Base-by-base conservation (phyloP, 139 green algal genomes). In the Closterium sp. region DNA sequence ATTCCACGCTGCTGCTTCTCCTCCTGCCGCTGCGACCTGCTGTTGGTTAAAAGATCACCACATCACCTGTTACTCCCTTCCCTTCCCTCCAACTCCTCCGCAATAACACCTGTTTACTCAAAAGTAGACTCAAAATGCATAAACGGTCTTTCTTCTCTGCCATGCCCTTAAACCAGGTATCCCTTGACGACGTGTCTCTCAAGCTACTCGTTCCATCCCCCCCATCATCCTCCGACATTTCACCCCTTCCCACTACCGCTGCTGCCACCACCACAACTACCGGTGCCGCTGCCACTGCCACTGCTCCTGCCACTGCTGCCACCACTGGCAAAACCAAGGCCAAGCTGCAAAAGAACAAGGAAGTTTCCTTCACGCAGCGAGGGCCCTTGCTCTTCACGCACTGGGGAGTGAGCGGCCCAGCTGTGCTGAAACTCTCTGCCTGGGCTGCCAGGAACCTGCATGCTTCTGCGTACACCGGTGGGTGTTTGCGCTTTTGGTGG, bases 301-400 rank as follows among this genome's bases (percentile, higher is more conserved):
- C 62, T 79, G 62, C 62, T 27, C 62, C 62, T 79, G 62, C 62
- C 17, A 27, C 62, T 13, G 62, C 5, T 24, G 19, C 62, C 32
- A 38, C 32, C 32, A 38, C 32, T 38, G 32, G 11, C 17, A 79
- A 79, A 79, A 27, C 13, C 62, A 79, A 79, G 62, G 0, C 13
- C 13, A 79, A 79, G 62, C 62, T 6, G 62, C 62, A 2, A 27
- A 79, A 79, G 13, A 13, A 79, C 62, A 79, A 79, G 62, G 62
- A 79, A 27, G 0, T 4, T 27, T 79, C 62, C 62, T 79, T 79
- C 62, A 79, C 19, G 62, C 91, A 93, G 86, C 21, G 29, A 91
- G 91, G 91, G 27, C 86, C 91, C 9, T 31, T 93, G 88, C 87
- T 93, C 0, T 31, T 93, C n/a, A 93, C 86, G 9, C 91, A 93